Evolutionary conservation across 805 yeast species (phyloP).

Genomic region (Yamadazyma laniorum): DNA sequence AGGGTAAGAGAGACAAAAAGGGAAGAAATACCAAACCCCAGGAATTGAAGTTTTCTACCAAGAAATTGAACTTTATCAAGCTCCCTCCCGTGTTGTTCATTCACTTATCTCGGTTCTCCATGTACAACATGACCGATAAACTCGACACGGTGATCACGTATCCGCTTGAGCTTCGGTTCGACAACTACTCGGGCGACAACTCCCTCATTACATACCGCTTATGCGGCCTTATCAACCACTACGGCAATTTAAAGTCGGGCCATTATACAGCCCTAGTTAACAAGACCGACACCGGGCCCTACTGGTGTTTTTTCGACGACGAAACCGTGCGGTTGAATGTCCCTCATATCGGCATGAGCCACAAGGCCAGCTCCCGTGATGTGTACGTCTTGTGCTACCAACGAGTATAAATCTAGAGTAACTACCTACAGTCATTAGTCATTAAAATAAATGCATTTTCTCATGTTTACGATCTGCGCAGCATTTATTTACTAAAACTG

Average conservation of each 20-base stretch:
- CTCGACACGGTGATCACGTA: conserved; percentile 49
- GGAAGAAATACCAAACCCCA: conserved; percentile 9
- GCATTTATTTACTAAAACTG: no score
- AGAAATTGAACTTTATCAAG: conserved; percentile 30
- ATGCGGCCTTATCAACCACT: conserved; percentile 66
- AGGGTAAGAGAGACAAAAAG: conserved; percentile 21
- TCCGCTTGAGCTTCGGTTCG: conserved; percentile 53
- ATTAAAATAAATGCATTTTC: no score
- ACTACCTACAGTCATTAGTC: no score
- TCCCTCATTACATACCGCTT: conserved; percentile 46
- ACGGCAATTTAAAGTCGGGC: conserved; percentile 68
- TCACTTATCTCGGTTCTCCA: conserved; percentile 44
- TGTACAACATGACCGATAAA: conserved; percentile 53
- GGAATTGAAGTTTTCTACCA: conserved; percentile 15
- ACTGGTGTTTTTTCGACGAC: conserved; percentile 78
- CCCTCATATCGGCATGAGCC: conserved; percentile 46
- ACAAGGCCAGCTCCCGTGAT: conserved; percentile 48
- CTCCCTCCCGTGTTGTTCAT: conserved; percentile 39
- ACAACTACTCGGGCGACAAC: conserved; percentile 24
- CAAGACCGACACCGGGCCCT: conserved; percentile 39
- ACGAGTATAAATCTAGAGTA: conserved; percentile 17
- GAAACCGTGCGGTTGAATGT: conserved; percentile 50
- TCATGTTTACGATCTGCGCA: no score
- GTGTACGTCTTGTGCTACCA: conserved; percentile 73
- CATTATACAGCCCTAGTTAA: conserved; percentile 72